Conservation (phyloP, 768 basidiomycete species). For the Termitomyces sp. region DNA sequence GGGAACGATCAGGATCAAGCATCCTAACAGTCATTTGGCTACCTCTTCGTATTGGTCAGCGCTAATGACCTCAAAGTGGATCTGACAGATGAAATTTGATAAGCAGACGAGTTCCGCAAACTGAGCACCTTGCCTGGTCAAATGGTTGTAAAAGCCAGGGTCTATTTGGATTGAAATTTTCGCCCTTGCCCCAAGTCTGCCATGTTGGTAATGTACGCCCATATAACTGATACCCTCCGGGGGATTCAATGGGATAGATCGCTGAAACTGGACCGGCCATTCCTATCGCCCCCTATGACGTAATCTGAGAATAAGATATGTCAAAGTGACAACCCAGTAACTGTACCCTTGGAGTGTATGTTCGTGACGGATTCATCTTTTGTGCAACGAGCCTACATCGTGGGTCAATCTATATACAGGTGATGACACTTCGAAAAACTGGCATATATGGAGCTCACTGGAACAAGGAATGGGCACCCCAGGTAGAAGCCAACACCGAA, state of each 20-base stretch:
- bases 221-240: slow-evolving; percentile 28
- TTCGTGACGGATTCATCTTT: slow-evolving; percentile 72
- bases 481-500: slow-evolving; percentile 62
- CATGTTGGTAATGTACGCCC: slow-evolving; percentile 53
- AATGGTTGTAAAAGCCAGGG: slow-evolving; percentile 49
- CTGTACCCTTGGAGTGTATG: slow-evolving; percentile 52
- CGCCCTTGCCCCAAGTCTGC: slow-evolving; percentile 55
- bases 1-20: neutral
- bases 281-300: slow-evolving; percentile 55
- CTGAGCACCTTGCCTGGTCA: neutral
- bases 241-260: slow-evolving; percentile 59
- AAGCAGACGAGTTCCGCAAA: neutral
- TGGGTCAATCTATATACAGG: slow-evolving; percentile 37
- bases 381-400: slow-evolving; percentile 55
- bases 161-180: slow-evolving; percentile 34
- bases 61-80: slow-evolving; percentile 43
- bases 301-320: neutral
- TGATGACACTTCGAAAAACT: neutral
- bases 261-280: slow-evolving; percentile 63
- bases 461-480: slow-evolving; percentile 57
- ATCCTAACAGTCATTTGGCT: neutral
- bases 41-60: slow-evolving; percentile 44
- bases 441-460: slow-evolving; percentile 28
- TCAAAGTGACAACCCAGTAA: neutral
- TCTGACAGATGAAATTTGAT: slow-evolving; percentile 19